phyloP scores from a whole-genome alignment of 176 grass and related monocot species.

The Hordeum vulgare region DNA sequence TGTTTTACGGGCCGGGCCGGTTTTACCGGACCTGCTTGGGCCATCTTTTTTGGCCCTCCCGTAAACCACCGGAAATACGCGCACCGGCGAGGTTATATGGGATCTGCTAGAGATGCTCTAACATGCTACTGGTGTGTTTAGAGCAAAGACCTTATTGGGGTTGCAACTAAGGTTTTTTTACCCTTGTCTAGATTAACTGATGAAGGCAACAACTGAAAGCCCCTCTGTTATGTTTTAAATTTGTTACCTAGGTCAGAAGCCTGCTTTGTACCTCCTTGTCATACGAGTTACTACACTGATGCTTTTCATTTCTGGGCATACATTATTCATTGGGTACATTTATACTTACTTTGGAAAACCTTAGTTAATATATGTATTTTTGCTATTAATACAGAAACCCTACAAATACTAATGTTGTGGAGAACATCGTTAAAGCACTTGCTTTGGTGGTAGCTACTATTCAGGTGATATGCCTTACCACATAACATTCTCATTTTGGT shows the following conservation, averaged over 20 bases:
- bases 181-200: neutral
- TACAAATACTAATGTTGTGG: slow-evolving; percentile 96
- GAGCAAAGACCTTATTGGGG: neutral
- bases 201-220: neutral
- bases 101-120: neutral
- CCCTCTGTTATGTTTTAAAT: neutral
- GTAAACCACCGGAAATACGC: no score
- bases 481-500: neutral
- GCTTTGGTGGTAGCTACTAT: slow-evolving; percentile 84
- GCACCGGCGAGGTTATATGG: no score
- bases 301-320: slow-evolving; percentile 9
- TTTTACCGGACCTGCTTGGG: no score
- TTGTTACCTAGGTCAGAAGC: neutral
- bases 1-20: no score
- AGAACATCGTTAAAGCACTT: slow-evolving; percentile 92
- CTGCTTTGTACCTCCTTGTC: neutral
- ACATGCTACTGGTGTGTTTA: neutral
- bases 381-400: slow-evolving; percentile 60
- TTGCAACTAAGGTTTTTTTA: neutral
- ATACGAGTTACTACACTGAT: neutral
- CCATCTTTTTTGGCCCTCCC: no score
- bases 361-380: neutral
- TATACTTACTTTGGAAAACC: neutral
- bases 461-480: slow-evolving; percentile 61
- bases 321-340: neutral